Base-by-base conservation (phyloP, 176 grass and related monocot species). In the Cymbopogon citratus region DNA sequence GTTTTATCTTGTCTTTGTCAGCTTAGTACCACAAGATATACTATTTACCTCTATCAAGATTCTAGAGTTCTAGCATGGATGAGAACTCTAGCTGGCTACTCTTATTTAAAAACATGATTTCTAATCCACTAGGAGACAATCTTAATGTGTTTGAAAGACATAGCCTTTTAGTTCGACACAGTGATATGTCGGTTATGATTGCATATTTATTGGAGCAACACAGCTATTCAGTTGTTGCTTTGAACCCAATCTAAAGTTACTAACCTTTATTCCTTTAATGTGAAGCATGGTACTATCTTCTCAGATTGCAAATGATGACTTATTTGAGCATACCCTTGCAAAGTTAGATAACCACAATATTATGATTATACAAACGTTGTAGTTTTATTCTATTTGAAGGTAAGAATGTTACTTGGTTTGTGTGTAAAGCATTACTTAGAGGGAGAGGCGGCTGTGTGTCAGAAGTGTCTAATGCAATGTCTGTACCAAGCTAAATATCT, bases 311-410 rank as follows among this genome's bases (percentile, higher is more conserved):
- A 61, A 26, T 87, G 48, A 44, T 75, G 67, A 46, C 21, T 35
- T 62, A 44, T 61, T 62, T 45, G 26, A 73, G 69, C 12, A 74
- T 49, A 45, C 9, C 39, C 63, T 48, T 76, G 10, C 52, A 82
- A 26, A 82, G 54, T 43, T 78, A 83, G 14, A 7, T 70, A 64
- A 61, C 62, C 6, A 69, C 48, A 49, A 52, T 67, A 25, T 34
- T 75, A 31, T 44, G 34, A 45, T 3, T 18, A 31, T 35, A 66
- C 23, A 67, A 78, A 66, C 27, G 45, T n/a, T 74, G 45, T 59
- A 60, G 38, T 57, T 74, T 79, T 80, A 39, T 84, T 80, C 28
- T 52, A 25, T 79, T 84, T 57, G 34, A 84, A 88, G 75, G 2
- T 46, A 84, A 84, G 24, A 36, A 67, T 80, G 43, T 36, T 33